These are phyloP conservation scores for Cystobasidium pallidum DNA, from an alignment of 1,284 basidiomycete species.

Conservation along the genomic window DNA sequence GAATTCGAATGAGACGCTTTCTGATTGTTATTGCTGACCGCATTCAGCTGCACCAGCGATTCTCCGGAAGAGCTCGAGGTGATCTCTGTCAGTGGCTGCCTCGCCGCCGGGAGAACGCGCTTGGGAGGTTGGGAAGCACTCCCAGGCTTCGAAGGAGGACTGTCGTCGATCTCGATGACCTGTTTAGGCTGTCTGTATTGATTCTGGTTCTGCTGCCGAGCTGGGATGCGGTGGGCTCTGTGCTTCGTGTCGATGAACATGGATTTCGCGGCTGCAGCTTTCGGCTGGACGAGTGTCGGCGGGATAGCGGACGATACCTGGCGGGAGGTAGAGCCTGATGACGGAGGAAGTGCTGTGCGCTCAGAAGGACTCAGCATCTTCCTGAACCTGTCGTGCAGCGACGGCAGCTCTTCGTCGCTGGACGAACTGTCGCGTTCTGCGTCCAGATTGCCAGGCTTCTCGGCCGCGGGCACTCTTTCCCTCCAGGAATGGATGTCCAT, in stretches of 20 bases:
- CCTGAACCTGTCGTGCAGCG: slow-evolving; percentile 21
- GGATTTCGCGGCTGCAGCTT: slow-evolving; percentile 10
- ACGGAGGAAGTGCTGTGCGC: neutral
- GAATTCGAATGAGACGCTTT: neutral
- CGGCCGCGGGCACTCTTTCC: neutral
- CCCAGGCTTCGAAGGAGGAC: slow-evolving; percentile 18
- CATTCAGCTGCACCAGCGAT: slow-evolving; percentile 13
- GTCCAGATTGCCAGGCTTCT: neutral
- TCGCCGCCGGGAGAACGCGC: neutral
- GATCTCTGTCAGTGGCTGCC: slow-evolving; percentile 27
- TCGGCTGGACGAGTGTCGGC: neutral
- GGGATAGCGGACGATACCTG: neutral
- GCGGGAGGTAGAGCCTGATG: neutral
- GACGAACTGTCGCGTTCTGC: neutral
- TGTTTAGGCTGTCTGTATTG: slow-evolving; percentile 21
- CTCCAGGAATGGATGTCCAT: slow-evolving; percentile 31
- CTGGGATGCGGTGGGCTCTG: neutral
- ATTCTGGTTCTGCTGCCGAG: neutral
- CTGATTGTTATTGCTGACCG: neutral
- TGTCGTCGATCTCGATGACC: slow-evolving; percentile 31
- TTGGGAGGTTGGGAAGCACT: neutral
- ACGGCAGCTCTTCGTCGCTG: slow-evolving; percentile 14
- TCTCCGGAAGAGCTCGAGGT: slow-evolving; percentile 25
- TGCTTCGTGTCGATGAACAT: slow-evolving; percentile 23
- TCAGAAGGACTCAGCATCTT: slow-evolving; percentile 14